These are phyloP conservation scores for Agrocybe pediades DNA, from an alignment of 768 basidiomycete species.

Conservation along the genomic window DNA sequence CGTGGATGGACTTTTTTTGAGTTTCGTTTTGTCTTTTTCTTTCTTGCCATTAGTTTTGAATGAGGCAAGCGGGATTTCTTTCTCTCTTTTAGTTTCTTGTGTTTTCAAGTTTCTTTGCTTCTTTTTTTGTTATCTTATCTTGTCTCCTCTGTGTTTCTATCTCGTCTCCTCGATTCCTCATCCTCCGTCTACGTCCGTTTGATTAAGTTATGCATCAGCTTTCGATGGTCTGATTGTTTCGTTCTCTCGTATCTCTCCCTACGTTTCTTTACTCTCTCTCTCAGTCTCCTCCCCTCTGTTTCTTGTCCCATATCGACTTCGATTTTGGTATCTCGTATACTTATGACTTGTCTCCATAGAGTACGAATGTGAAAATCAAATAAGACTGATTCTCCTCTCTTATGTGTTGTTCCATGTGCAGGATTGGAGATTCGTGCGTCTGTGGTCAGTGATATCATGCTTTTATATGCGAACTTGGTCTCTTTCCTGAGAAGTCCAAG, in stretches of 20 bases:
- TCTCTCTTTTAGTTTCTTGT: background rate
- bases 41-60: background rate
- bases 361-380: no score
- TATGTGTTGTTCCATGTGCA: no score
- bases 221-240: background rate
- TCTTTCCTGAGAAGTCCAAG: no score
- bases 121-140: background rate
- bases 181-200: background rate
- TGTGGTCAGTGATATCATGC: no score
- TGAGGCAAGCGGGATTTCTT: background rate
- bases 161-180: constrained; percentile 2
- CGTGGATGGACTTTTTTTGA: background rate
- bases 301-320: no score
- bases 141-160: background rate
- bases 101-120: background rate
- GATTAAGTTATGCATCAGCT: background rate
- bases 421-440: no score
- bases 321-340: no score
- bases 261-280: background rate
- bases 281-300: no score
- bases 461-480: no score
- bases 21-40: background rate
- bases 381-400: no score
- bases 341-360: no score
- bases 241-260: background rate